These are phyloP conservation scores for Bimuria novae-zelandiae DNA, from an alignment of 2,329 filamentous ascomycete species.

Conservation along the genomic window DNA sequence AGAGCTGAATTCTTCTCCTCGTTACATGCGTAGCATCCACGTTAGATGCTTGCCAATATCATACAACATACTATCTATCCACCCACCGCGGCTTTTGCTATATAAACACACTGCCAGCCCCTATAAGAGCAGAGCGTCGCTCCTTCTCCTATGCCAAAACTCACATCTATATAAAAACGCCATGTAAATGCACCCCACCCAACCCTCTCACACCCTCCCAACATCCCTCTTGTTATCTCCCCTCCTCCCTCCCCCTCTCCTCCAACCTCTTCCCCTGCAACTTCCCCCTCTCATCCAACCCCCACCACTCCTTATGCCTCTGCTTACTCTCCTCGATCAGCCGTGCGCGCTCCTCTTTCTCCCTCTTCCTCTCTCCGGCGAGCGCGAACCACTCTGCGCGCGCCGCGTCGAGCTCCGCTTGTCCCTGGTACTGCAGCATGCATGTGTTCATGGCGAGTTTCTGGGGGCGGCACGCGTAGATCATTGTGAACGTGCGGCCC, in stretches of 20 bases:
- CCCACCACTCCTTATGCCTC: constrained; percentile 59
- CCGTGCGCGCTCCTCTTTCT: constrained; percentile 62
- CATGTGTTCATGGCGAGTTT: constrained; percentile 90
- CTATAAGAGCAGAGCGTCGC: no score
- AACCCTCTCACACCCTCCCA: constrained; percentile 12
- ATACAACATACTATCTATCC: constrained; percentile 16
- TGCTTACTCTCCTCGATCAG: constrained; percentile 53
- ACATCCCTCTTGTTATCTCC: constrained; percentile 14
- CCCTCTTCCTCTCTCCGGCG: constrained; percentile 70
- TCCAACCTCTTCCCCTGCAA: constrained; percentile 31
- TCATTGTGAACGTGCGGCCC: constrained; percentile 82
- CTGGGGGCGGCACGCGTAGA: constrained; percentile 80
- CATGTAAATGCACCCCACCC: constrained; percentile 16
- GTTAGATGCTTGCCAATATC: no score
- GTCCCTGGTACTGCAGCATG: constrained; percentile 86
- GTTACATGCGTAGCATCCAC: constrained; percentile 1
- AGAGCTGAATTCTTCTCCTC: constrained; percentile 25
- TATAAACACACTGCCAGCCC: neutral
- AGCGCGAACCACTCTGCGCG: constrained; percentile 91
- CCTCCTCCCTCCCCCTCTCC: constrained; percentile 20
- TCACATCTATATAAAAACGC: no score
- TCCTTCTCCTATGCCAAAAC: no score
- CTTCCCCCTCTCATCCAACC: constrained; percentile 46
- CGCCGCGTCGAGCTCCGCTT: constrained; percentile 82
- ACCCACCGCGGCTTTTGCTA: neutral